Evolutionary conservation across 805 yeast genomes (phyloP).

Genomic region (Pichia nanzhaoensis): DNA sequence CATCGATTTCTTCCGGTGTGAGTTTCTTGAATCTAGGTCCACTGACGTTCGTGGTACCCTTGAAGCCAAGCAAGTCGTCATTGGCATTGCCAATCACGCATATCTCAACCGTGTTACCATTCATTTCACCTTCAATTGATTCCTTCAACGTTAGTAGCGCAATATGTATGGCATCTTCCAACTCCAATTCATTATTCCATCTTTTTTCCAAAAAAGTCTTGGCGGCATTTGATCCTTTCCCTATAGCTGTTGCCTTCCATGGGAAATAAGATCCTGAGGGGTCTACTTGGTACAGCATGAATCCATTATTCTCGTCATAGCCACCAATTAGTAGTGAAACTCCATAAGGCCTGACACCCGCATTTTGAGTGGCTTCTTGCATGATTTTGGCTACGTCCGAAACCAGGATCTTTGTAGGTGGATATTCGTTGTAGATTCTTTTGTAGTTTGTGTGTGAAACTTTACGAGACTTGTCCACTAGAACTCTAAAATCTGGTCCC

Average conservation of each 20-base stretch:
- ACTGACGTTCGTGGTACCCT: constrained; percentile 64
- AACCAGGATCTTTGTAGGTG: constrained; percentile 90
- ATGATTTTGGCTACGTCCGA: constrained; percentile 92
- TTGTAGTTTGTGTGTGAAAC: constrained; percentile 90
- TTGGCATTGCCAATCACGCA: constrained; percentile 80
- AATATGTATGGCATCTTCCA: constrained; percentile 97
- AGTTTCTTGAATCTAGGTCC: constrained; percentile 91
- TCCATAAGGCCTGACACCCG: constrained; percentile 99
- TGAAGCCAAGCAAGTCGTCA: constrained; percentile 74
- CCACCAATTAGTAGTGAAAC: constrained; percentile 94
- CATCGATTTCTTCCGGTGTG: constrained; percentile 87
- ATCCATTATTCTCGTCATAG: constrained; percentile 63
- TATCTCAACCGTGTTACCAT: constrained; percentile 92
- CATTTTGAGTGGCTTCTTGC: constrained; percentile 95
- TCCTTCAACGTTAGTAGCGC: constrained; percentile 92
- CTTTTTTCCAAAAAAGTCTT: constrained; percentile 96
- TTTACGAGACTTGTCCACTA: constrained; percentile 90
- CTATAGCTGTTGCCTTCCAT: constrained; percentile 99
- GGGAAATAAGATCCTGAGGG: constrained; percentile 98
- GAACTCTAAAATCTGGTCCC: constrained; percentile 97
- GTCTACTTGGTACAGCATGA: constrained; percentile 90
- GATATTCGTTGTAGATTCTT: constrained; percentile 91
- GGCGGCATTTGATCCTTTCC: constrained; percentile 93
- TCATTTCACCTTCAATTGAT: constrained; percentile 96
- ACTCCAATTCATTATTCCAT: constrained; percentile 95